Evolutionary conservation across 371 early-diverging fungal genomes (phyloP), one percentile per base, ranked within the genome.

Genomic region (Phascolomyces articulosus): DNA sequence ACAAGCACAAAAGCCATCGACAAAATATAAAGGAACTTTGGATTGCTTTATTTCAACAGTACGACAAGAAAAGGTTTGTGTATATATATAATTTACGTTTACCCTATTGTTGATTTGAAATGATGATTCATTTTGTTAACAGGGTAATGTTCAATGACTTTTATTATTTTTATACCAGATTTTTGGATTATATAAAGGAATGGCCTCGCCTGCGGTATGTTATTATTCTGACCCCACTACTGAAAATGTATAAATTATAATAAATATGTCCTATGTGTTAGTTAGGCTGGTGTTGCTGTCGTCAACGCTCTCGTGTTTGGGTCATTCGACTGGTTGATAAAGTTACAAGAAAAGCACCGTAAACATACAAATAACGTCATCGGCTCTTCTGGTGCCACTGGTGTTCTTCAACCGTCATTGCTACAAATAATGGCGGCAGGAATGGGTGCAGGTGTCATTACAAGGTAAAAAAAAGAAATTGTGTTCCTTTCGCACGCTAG

Each of bases 261-360:
- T 16, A 44, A n/a, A 13, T 9, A 34, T 34, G 34, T 44, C 41
- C 7, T 31, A 15, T 21, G 13, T 16, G 27, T 16, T 26, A 24
- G 21, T 41, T 73, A 86, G 86, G 87, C 77, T 29, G 89, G 89
- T 64, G 90, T 89, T 13, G 88, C 87, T 31, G 72, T 78, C 41
- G 84, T 87, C 27, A 90, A 90, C 68, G 87, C 90, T 9, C 58
- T 89, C 1, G 80, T 90, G 2, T 90, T 90, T 72, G 87, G 89
- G n/a, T 86, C 86, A 0, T 88, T 87, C 55, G 87, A 85, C 7
- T 79, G 72, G 27, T 64, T 88, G 6, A 76, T 90, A 62, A 71
- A 84, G 44, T 60, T 73, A 20, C 87, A 87, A 71, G 73, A 77
- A 61, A 58, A 62, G 23, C 34, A 64, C 31, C 48, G 70, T 67